A percentile compares a stretch with the other conserved stretches of the same genome.
These are phyloP conservation scores for Aspergillus conjunctus DNA, from an alignment of 495 filamentous ascomycete species.

Conservation along the genomic window DNA sequence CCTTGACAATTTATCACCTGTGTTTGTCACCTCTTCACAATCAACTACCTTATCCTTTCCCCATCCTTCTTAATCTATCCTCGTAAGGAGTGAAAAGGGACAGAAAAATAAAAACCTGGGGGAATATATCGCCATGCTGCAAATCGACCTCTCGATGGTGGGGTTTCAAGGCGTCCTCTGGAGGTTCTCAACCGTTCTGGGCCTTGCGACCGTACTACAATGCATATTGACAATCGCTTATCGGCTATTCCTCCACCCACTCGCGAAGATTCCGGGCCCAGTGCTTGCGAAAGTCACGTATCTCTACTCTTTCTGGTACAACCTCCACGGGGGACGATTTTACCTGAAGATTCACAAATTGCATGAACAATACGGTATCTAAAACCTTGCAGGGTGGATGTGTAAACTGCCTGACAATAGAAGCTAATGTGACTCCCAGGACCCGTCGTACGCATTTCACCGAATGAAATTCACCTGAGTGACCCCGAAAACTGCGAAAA, in stretches of 20 bases:
- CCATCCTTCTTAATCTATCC: background rate
- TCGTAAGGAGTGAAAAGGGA: background rate
- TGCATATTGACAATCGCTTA: conserved; percentile 15
- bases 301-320: conserved; percentile 27
- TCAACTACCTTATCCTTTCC: background rate
- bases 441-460: conserved; percentile 40
- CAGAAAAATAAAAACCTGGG: too few relatives aligned
- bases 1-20: too few relatives aligned
- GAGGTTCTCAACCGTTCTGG: conserved; percentile 11
- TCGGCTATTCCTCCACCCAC: conserved; percentile 36
- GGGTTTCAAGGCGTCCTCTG: background rate
- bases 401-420: background rate
- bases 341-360: conserved; percentile 23
- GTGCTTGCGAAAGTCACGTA: conserved; percentile 17
- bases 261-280: conserved; percentile 30
- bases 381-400: too few relatives aligned
- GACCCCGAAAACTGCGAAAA: conserved; percentile 42
- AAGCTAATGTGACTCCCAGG: conserved; percentile 12
- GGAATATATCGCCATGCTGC: background rate
- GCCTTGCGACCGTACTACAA: conserved; percentile 4
- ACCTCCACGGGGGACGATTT: conserved; percentile 17
- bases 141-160: background rate
- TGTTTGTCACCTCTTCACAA: too few relatives aligned
- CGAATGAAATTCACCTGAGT: conserved; percentile 42
- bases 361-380: conserved; percentile 25